phyloP scores from a whole-genome alignment of 2,329 filamentous ascomycete species.

The Cercospora citrullina region DNA sequence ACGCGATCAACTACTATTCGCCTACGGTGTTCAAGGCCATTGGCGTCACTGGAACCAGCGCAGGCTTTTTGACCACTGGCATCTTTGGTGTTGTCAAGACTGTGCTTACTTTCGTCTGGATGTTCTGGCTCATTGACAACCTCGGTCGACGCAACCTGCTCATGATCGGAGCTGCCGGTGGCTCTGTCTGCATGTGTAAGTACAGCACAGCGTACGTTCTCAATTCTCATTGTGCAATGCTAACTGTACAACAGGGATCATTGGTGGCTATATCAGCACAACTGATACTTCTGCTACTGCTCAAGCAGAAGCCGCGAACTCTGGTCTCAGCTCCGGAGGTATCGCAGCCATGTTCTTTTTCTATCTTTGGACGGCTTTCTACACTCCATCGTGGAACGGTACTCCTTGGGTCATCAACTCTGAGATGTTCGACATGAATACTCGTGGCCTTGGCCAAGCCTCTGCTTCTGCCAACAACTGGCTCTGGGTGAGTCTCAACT shows the following conservation, averaged over 20 bases:
- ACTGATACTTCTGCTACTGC: conserved; percentile 45
- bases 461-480: conserved; percentile 71
- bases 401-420: conserved; percentile 73
- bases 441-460: conserved; percentile 68
- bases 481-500: conserved; percentile 52
- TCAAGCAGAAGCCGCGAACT: conserved; percentile 36
- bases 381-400: conserved; percentile 56
- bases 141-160: conserved; percentile 64
- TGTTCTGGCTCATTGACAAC: conserved; percentile 67
- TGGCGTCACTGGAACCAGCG: conserved; percentile 61
- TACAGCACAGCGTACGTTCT: not conserved
- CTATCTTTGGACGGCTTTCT: conserved; percentile 68
- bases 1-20: conserved; percentile 75
- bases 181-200: conserved; percentile 60
- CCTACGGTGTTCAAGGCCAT: conserved; percentile 69
- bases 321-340: conserved; percentile 49
- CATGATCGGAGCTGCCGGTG: conserved; percentile 63
- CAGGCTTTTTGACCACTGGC: conserved; percentile 66
- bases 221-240: not conserved
- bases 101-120: conserved; percentile 65
- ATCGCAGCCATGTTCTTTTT: conserved; percentile 69
- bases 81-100: conserved; percentile 79
- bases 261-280: conserved; percentile 58
- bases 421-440: conserved; percentile 73
- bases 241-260: conserved; percentile 47